phyloP scores from a whole-genome alignment of 352 stramenopile species.

The Phytophthora fragariae region DNA sequence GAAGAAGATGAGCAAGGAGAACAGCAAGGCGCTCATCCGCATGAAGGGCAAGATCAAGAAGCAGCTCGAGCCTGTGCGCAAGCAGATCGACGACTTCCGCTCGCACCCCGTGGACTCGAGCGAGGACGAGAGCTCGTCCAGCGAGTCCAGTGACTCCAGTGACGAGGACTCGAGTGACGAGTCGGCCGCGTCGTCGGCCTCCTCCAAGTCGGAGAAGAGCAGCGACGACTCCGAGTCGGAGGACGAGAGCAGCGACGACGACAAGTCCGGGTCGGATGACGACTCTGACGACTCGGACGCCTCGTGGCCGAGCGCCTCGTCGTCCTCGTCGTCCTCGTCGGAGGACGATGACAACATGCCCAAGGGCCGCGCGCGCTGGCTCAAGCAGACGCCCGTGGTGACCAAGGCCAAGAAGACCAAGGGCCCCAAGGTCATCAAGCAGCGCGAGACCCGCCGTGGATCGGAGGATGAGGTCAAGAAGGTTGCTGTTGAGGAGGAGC shows the following conservation, averaged over 20 bases:
- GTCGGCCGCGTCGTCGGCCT: constrained; percentile 36
- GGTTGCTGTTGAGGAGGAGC: constrained; percentile 72
- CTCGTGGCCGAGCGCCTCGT: constrained; percentile 67
- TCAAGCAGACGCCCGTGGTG: constrained; percentile 92
- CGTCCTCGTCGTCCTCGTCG: constrained; percentile 67
- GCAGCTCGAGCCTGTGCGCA: constrained; percentile 93
- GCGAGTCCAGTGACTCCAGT: constrained; percentile 22
- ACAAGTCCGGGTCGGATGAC: constrained; percentile 44
- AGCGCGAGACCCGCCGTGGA: constrained; percentile 60
- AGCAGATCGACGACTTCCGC: constrained; percentile 92
- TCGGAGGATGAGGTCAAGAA: constrained; percentile 63
- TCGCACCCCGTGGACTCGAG: constrained; percentile 89
- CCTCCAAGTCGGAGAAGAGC: constrained; percentile 31
- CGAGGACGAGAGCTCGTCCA: constrained; percentile 57
- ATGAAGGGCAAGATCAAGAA: constrained; percentile 99
- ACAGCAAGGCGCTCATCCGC: constrained; percentile 96
- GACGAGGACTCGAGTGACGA: constrained; percentile 22
- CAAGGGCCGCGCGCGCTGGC: constrained; percentile 96
- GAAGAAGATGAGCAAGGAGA: constrained; percentile 97
- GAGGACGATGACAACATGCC: constrained; percentile 90
- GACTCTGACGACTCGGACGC: constrained; percentile 57
- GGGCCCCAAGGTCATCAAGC: constrained; percentile 49
- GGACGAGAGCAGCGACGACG: constrained; percentile 9
- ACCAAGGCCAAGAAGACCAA: constrained; percentile 63
- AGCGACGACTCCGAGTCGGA: constrained; percentile 36